Evolutionary conservation across 495 filamentous ascomycete genomes (phyloP).

Genomic region (Aspergillus hancockii): DNA sequence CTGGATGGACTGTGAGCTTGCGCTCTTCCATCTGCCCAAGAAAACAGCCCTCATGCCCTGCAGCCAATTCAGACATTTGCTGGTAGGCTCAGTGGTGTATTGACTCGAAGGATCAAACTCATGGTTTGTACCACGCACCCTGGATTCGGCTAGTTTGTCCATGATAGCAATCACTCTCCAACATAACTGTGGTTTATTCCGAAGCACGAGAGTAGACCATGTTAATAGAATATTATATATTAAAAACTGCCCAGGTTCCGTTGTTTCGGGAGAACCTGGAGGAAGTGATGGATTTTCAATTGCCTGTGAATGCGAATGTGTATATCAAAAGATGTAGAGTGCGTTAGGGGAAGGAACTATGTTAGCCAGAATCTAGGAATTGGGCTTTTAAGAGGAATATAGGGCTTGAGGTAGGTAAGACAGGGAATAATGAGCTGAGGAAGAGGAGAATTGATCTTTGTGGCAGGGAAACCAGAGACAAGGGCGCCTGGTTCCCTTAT

Average conservation of each 20-base stretch:
- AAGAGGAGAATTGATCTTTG: slow-evolving; percentile 17
- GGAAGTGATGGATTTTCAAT: too few relatives aligned
- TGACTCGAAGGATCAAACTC: background rate
- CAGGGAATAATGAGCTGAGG: slow-evolving; percentile 9
- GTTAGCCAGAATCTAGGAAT: background rate
- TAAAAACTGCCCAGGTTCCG: background rate
- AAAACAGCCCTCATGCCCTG: background rate
- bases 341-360: too few relatives aligned
- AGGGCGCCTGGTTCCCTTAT: slow-evolving; percentile 37
- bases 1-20: background rate
- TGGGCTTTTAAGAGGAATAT: background rate
- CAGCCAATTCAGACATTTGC: background rate
- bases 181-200: background rate
- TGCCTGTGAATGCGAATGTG: too few relatives aligned
- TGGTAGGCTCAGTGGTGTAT: background rate
- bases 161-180: background rate
- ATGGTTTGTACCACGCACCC: background rate
- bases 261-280: background rate
- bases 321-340: too few relatives aligned
- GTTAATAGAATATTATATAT: background rate
- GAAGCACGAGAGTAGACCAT: background rate
- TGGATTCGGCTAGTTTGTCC: background rate
- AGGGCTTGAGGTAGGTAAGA: slow-evolving; percentile 9
- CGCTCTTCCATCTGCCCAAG: background rate
- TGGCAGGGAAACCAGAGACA: slow-evolving; percentile 19